phyloP scores from a whole-genome alignment of 441 rosid genomes.

The Syzygium syzygioides region DNA sequence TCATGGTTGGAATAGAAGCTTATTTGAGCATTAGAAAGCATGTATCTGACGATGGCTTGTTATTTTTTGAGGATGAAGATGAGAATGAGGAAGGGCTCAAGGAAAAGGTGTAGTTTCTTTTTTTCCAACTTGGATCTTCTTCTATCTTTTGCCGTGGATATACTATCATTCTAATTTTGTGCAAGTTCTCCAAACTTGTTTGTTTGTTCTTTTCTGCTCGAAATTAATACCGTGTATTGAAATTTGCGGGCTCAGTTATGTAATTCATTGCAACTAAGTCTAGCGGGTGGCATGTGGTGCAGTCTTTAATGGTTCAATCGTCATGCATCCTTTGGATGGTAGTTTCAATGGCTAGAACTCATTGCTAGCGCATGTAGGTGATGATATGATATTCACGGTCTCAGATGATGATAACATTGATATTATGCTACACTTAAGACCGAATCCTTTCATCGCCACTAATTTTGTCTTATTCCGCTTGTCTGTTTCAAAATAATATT shows the following conservation, averaged over 20 bases:
- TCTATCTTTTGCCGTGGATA: not conserved
- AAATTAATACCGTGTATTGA: not conserved
- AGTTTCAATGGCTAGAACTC: not conserved
- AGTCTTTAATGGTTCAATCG: not conserved
- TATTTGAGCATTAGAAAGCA: constrained; percentile 91
- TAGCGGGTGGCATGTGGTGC: not conserved
- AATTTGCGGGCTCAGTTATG: not conserved
- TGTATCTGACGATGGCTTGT: constrained; percentile 60
- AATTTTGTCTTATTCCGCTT: not conserved
- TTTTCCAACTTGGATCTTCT: not conserved
- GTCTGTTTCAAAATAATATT: not conserved
- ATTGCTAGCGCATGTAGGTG: not conserved
- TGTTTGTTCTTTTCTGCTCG: not conserved
- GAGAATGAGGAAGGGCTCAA: constrained; percentile 38
- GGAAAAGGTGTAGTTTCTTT: constrained; percentile 46
- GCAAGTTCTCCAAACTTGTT: not conserved
- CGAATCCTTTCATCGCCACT: not conserved
- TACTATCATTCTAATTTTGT: not conserved
- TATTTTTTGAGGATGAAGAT: constrained; percentile 61
- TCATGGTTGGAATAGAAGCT: constrained; percentile 89
- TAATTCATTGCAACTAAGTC: not conserved
- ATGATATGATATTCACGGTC: not conserved
- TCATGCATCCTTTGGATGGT: not conserved
- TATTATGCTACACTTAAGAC: not conserved
- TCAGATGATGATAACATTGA: not conserved